A percentile compares a stretch with the other conserved stretches of the same genome.
Evolutionary conservation across 768 basidiomycete species (phyloP).

Genomic region (Terana coerulea): DNA sequence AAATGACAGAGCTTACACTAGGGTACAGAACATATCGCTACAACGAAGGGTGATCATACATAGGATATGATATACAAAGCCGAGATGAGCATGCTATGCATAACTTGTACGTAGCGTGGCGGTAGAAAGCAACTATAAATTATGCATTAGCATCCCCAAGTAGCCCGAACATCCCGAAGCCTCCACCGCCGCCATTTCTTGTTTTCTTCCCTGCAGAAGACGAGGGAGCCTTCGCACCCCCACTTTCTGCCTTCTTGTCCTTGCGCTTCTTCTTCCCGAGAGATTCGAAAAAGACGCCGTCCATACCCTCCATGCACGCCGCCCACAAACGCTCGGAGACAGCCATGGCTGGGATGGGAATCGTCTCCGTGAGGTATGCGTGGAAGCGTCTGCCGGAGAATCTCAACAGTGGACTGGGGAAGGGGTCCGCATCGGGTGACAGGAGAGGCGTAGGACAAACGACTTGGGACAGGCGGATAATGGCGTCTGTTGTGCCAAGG

Average conservation of each 20-base stretch:
- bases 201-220: slow-evolving; percentile 15
- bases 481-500: slow-evolving; percentile 52
- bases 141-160: slow-evolving; percentile 38
- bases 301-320: slow-evolving; percentile 44
- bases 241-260: slow-evolving; percentile 17
- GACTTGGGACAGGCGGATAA: slow-evolving; percentile 58
- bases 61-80: no score
- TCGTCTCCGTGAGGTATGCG: slow-evolving; percentile 36
- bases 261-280: slow-evolving; percentile 42
- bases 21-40: no score
- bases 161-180: slow-evolving; percentile 36
- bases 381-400: slow-evolving; percentile 67
- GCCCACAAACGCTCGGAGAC: slow-evolving; percentile 39
- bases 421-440: slow-evolving; percentile 30
- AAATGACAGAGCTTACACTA: no score
- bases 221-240: background rate
- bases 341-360: slow-evolving; percentile 10
- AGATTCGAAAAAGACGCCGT: slow-evolving; percentile 43
- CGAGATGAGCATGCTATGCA: no score
- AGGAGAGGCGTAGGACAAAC: no score
- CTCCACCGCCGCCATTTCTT: slow-evolving; percentile 20
- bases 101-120: no score
- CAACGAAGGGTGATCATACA: no score
- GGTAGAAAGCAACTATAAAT: no score
- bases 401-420: slow-evolving; percentile 38